A percentile compares a stretch with the other conserved stretches of the same genome.
These are phyloP conservation scores for Plantago rigida DNA, from an alignment of 305 asterid species.

Conservation along the genomic window DNA sequence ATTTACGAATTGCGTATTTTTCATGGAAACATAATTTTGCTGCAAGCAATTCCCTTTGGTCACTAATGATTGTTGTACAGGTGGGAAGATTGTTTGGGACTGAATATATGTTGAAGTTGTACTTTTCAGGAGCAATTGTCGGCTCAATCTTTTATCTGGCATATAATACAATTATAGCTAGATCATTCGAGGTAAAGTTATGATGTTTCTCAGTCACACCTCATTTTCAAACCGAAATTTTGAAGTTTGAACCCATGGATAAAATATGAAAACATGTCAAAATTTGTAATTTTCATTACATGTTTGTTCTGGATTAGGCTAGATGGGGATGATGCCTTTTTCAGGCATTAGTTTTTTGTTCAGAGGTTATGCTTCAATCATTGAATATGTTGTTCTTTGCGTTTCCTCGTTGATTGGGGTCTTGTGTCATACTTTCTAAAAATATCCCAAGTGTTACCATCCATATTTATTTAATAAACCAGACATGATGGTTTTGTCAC, in stretches of 20 bases:
- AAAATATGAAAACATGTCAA: not conserved
- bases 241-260: not conserved
- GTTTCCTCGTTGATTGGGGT: not conserved
- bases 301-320: not conserved
- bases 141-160: constrained; percentile 78
- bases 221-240: not conserved
- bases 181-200: constrained; percentile 44
- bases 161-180: constrained; percentile 59
- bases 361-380: not conserved
- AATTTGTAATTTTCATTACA: not conserved
- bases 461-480: not conserved
- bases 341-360: not conserved
- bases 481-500: not conserved
- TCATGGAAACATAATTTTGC: constrained; percentile 2
- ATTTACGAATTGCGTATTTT: not conserved
- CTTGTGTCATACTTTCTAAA: too few relatives aligned
- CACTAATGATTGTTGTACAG: constrained; percentile 37
- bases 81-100: constrained; percentile 69
- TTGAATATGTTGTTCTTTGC: too few relatives aligned
- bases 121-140: constrained; percentile 71
- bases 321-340: not conserved
- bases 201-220: constrained; percentile 1
- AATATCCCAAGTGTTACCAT: too few relatives aligned
- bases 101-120: constrained; percentile 61
- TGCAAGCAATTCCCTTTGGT: constrained; percentile 6